Base-by-base conservation (phyloP, 2,329 filamentous ascomycete genomes). In the Apiospora malaysiana region DNA sequence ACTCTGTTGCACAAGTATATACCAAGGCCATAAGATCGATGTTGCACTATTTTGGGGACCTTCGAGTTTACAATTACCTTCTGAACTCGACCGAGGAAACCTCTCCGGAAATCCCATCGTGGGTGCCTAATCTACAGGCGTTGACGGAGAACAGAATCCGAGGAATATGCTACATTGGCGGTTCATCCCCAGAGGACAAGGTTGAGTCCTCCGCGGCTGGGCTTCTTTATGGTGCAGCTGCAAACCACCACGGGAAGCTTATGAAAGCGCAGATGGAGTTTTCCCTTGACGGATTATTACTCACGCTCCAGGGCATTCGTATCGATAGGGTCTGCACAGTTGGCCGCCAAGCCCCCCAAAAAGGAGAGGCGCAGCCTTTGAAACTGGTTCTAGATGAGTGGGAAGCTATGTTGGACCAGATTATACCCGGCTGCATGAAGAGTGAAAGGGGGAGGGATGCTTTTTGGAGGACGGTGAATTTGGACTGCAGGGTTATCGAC, bases 261-360 rank as follows among this genome's bases (percentile, higher is more conserved):
- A 12, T 49, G 46, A 49, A 49, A 49, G 46, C 46, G n/a, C 46
- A n/a, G n/a, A 49, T 49, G 46, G 46, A 49, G n/a, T 49, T 49
- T 14, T 49, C 46, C n/a, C 46, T n/a, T 49, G 46, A 49, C n/a
- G 46, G n/a, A 49, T 49, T n/a, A 10, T 49, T 49, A 49, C n/a
- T 49, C 46, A 49, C 46, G 46, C 46, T 49, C 46, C 23, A 49
- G 46, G 46, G 46, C 9, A 49, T 49, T 25, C 46, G n/a, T n/a
- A 25, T 49, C 21, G 46, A 49, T n/a, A 49, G 8, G n/a, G 46
- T 49, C 46, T 49, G n/a, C 46, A n/a, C 46, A 25, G 46, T 49
- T 9, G 46, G 46, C n/a, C 46, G 46, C n/a, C 46, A 25, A 49
- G 46, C n/a, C 46, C 46, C 46, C n/a, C 8, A 10, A 12, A 23